Base-by-base conservation (phyloP, 129 eudicot species). In the Centella asiatica region DNA sequence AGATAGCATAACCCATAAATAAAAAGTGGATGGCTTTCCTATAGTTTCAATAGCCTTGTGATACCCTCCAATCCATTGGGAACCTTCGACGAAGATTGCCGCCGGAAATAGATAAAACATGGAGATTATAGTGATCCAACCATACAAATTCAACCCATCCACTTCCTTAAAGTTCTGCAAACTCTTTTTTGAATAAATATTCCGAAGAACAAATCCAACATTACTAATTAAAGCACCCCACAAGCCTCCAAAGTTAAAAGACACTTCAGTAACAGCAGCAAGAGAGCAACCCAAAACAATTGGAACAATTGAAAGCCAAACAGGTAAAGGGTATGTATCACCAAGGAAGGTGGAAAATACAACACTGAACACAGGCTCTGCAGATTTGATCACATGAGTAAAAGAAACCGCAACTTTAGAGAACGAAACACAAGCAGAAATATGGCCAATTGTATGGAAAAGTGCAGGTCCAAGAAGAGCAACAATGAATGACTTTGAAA, bases 201-300 rank as follows among this genome's bases (percentile, higher is more conserved):
- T 92, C 9, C 98, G 68, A 27, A 92, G 74, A 47, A 92, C 98
- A 55, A 92, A 92, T 15, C 98, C 98, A 13, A 92, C 84, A 80
- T 92, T 92, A 62, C 98, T 92, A 29, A 92, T 92, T 89, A 92
- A 69, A 60, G 98, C 98, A 48, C 98, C 94, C 90, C 90, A 92
- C 18, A 92, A 69, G 29, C 98, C 98, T 59, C 81, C 87, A 36
- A 84, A 73, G 76, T 92, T 92, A 67, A 92, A 92, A n/a, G 98
- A 87, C 42, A 92, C 98, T 32, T 92, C 98, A 29, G 98, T 92
- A 4, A 92, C 80, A 9, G 98, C 98, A 69, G 98, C 98, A 40
- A 92, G 55, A 18, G 98, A 87, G 71, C 98, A 92, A 40, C 98
- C 98, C 73, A 92, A 68, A 5, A 92, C 98, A 67, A 92, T 92